Evolutionary conservation across 768 basidiomycete species (phyloP), one percentile per base, ranked within the genome.

Genomic region (Coprinopsis marcescibilis): DNA sequence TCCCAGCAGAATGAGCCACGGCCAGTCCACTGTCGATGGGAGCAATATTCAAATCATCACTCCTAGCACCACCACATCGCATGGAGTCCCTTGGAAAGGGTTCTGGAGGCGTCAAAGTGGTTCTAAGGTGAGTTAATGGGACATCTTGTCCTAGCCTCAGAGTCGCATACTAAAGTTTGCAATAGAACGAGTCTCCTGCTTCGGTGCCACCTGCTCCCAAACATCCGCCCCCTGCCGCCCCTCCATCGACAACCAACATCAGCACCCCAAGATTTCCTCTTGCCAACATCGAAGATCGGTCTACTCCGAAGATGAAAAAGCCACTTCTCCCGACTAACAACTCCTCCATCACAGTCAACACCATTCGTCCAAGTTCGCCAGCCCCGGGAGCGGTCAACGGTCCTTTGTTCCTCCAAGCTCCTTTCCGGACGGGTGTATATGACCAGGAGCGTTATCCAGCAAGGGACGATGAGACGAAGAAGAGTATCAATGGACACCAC

Each of bases 361-460:
- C 41, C 26, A 4, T n/a, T 14, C 21, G 7, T 4, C n/a, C 15
- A 14, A 15, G n/a, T 12, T 14, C 26, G 15, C 3, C 7, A 24
- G 24, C 17, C 38, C 21, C 17, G 7, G 6, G 38, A 19, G 7
- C 12, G 7, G 15, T 10, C 7, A 23, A 17, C 38, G 7, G 21
- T 7, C 38, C 7, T 23, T 11, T 40, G 38, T 34, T 43, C 3
- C 47, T 48, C 8, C 47, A 34, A 10, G 14, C 48, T 12, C 48
- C 48, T 5, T 24, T 44, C 5, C 33, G 42, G 7, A 30, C 8
- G n/a, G 6, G 26, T 20, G 42, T 44, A 4, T 49, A 49, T 27
- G 26, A 43, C 12, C n/a, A 34, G 7, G 48, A 49, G 15, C 41
- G 35, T 11, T 49, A 49, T 20, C 48, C 48, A 14, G 27, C 48